Evolutionary conservation across 257 asterid species (phyloP).

Genomic region (Solanum paucissectum): DNA sequence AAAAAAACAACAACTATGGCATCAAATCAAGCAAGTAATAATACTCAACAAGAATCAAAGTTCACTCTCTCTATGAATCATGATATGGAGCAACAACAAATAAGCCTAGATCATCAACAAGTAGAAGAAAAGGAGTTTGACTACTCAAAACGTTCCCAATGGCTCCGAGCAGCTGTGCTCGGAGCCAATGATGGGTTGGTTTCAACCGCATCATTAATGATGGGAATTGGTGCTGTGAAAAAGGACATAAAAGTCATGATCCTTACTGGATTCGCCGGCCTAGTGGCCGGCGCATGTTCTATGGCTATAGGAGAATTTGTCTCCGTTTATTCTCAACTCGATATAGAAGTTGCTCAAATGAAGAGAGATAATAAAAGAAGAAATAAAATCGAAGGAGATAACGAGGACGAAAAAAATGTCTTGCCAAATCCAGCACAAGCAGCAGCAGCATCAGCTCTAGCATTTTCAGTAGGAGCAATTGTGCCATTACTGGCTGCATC

Average conservation of each 20-base stretch:
- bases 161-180: slow-evolving; percentile 85
- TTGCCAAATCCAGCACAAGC: slow-evolving; percentile 72
- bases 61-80: background rate
- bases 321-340: slow-evolving; percentile 72
- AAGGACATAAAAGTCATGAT: slow-evolving; percentile 72
- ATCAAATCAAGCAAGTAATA: slow-evolving; percentile 19
- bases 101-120: background rate
- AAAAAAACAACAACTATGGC: background rate
- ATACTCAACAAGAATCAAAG: slow-evolving; percentile 22
- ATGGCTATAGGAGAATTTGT: slow-evolving; percentile 89
- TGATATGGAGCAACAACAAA: slow-evolving; percentile 19
- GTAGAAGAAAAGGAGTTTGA: slow-evolving; percentile 31
- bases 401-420: background rate
- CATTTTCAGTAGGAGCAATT: slow-evolving; percentile 63
- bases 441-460: slow-evolving; percentile 67
- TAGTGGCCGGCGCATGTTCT: slow-evolving; percentile 78
- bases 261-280: slow-evolving; percentile 68
- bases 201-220: slow-evolving; percentile 70
- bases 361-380: slow-evolving; percentile 22
- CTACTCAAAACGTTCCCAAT: slow-evolving; percentile 67
- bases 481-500: slow-evolving; percentile 76
- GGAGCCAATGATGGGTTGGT: slow-evolving; percentile 85
- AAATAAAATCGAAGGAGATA: background rate
- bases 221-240: slow-evolving; percentile 81
- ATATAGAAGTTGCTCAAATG: slow-evolving; percentile 59